Base-by-base conservation (phyloP, 148 eudicot genomes). In the Rhododendron kiyosumense region DNA sequence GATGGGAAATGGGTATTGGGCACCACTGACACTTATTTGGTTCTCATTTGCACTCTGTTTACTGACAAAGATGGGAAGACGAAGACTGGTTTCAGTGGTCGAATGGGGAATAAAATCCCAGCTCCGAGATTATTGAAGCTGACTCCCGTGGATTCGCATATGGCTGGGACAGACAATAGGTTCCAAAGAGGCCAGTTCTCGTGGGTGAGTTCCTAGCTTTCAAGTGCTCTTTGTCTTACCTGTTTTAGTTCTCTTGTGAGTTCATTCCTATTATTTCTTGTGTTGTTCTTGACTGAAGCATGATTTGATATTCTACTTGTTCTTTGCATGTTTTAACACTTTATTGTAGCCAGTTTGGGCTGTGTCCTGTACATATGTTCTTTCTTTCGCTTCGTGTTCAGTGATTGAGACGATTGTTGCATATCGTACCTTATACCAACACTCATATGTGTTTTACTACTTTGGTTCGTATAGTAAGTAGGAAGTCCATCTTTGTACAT, bases 1-100 rank as follows among this genome's bases (percentile, higher is more conserved):
- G 98, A 97, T 92, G 99, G 99, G n/a, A 97, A 95, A 85, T 97
- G 99, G 99, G 90, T 97, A 65, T 84, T 97, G 93, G 99, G 98
- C 65, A 97, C 99, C 0, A 95, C 99, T 1, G 96, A 95, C 79
- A 92, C 94, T 2, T 95, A 95, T 85, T 86, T 97, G 94, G 88
- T 97, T 84, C 91, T 97, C 6, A 95, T 97, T 77, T 97, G 99
- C 87, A 97, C 99, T 10, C 85, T 97, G 86, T 97, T 97, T 82
- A 89, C 93, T 83, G 98, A 97, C 86, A 97, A 94, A 88, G 98
- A 97, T 90, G 99, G 98, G 65, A 94, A 90, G 89, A 92, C 93
- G 1, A 97, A 97, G 88, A 97, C 98, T 0, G 99, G 97, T 6
- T 97, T 97, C 79, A 22, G 91, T 67, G 98, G 98, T 63, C 89